These are phyloP conservation scores for Rhynchospora tenuis DNA, from an alignment of 176 grass and related monocot species.

Conservation along the genomic window DNA sequence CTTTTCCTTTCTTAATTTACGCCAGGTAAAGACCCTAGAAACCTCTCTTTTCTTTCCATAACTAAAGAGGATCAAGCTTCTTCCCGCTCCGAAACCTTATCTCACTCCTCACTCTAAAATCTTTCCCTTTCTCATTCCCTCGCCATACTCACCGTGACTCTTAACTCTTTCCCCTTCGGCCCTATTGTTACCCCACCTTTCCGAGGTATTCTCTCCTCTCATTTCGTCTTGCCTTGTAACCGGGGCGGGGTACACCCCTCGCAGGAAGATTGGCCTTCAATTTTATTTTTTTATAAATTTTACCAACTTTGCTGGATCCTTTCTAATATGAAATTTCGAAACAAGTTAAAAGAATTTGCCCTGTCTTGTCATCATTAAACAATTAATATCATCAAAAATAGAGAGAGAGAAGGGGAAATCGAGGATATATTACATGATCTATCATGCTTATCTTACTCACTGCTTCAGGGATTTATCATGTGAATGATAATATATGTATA, in stretches of 20 bases:
- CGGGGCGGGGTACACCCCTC: neutral
- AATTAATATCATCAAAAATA: too few relatives aligned
- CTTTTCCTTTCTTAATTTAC: too few relatives aligned
- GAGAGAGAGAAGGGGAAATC: too few relatives aligned
- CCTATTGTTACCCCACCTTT: neutral
- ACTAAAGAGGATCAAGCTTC: neutral
- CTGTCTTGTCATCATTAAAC: too few relatives aligned
- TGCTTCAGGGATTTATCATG: too few relatives aligned
- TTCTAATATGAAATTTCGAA: too few relatives aligned
- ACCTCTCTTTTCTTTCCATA: neutral
- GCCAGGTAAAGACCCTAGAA: neutral
- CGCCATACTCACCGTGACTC: constrained; percentile 21
- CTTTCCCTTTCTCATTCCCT: neutral
- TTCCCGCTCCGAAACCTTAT: constrained; percentile 19
- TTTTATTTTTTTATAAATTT: too few relatives aligned
- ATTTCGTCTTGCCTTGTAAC: neutral
- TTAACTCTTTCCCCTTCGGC: constrained; percentile 20
- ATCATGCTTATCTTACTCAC: too few relatives aligned
- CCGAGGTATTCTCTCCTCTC: neutral
- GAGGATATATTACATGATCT: too few relatives aligned
- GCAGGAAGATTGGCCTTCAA: neutral
- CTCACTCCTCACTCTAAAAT: neutral
- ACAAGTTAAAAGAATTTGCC: too few relatives aligned
- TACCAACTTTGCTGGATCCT: too few relatives aligned
- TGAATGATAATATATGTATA: too few relatives aligned